A percentile compares a stretch with the other conserved stretches of the same genome.
Evolutionary conservation across 495 filamentous ascomycete genomes (phyloP).

Genomic region (Tuber microsphaerosporum): DNA sequence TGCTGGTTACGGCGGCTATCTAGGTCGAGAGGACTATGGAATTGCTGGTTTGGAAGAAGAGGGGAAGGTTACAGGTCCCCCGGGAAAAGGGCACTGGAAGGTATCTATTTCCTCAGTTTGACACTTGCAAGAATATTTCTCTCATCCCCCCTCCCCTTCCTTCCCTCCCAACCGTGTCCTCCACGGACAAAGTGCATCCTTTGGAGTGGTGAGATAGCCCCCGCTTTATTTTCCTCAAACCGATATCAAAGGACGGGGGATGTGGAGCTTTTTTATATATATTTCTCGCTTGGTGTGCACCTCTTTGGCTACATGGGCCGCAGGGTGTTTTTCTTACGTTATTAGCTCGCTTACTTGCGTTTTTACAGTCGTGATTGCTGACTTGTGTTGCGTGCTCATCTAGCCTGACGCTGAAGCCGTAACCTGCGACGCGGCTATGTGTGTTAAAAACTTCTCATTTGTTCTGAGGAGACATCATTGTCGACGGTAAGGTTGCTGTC

Average conservation of each 20-base stretch:
- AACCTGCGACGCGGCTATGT: constrained; percentile 57
- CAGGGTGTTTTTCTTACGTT: constrained; percentile 30
- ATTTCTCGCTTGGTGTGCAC: constrained; percentile 2
- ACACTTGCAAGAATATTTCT: not conserved
- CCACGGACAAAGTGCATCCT: constrained; percentile 16
- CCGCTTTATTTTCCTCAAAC: not conserved
- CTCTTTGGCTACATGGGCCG: not conserved
- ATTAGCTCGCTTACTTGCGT: constrained; percentile 27
- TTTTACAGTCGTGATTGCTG: constrained; percentile 34
- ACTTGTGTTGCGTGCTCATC: constrained; percentile 37
- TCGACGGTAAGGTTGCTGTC: constrained; percentile 46
- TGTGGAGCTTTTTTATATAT: not conserved
- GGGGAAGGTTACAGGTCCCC: constrained; percentile 55
- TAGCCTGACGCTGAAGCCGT: constrained; percentile 58
- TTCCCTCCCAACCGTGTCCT: constrained; percentile 18
- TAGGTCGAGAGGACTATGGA: not conserved
- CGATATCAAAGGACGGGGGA: not conserved
- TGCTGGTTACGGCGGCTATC: constrained; percentile 28
- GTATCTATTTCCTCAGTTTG: constrained; percentile 46
- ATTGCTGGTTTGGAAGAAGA: constrained; percentile 29
- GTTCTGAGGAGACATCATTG: constrained; percentile 68
- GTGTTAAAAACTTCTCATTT: constrained; percentile 58
- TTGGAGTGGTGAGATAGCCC: not conserved
- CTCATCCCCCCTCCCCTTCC: not conserved
- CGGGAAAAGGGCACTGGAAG: constrained; percentile 66